These are phyloP conservation scores for Fusarium circinatum DNA, from an alignment of 2,329 filamentous ascomycete genomes.

Conservation along the genomic window DNA sequence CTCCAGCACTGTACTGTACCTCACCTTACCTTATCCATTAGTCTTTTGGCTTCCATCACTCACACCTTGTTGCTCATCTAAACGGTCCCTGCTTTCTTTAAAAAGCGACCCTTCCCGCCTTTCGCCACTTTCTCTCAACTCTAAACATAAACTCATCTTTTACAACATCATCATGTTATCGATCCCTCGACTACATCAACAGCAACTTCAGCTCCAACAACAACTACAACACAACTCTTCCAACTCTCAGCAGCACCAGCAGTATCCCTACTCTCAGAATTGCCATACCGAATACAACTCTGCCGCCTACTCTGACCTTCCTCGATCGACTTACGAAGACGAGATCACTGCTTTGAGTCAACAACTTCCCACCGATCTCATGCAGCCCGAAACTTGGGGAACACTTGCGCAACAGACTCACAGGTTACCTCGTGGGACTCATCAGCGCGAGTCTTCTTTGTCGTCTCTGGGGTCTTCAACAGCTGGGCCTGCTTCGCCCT, in stretches of 20 bases:
- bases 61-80: slow-evolving; percentile 13
- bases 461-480: slow-evolving; percentile 69
- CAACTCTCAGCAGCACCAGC: slow-evolving; percentile 30
- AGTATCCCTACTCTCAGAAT: slow-evolving; percentile 28
- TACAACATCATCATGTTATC: slow-evolving; percentile 46
- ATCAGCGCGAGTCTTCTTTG: slow-evolving; percentile 70
- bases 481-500: slow-evolving; percentile 69
- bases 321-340: slow-evolving; percentile 39
- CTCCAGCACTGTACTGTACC: slow-evolving; percentile 1
- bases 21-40: slow-evolving; percentile 23
- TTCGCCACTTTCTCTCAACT: slow-evolving; percentile 40
- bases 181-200: slow-evolving; percentile 42
- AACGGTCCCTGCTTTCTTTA: slow-evolving; percentile 35
- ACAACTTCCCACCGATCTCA: slow-evolving; percentile 44
- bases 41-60: slow-evolving; percentile 35
- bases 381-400: slow-evolving; percentile 58
- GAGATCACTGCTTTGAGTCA: slow-evolving; percentile 42
- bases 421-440: slow-evolving; percentile 54
- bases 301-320: slow-evolving; percentile 27
- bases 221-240: slow-evolving; percentile 46
- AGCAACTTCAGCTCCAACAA: slow-evolving; percentile 41
- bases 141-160: slow-evolving; percentile 35
- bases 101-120: slow-evolving; percentile 41
- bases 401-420: slow-evolving; percentile 51
- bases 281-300: slow-evolving; percentile 36